Evolutionary conservation across 768 basidiomycete species (phyloP).

Genomic region (Pleurotus giganteus): DNA sequence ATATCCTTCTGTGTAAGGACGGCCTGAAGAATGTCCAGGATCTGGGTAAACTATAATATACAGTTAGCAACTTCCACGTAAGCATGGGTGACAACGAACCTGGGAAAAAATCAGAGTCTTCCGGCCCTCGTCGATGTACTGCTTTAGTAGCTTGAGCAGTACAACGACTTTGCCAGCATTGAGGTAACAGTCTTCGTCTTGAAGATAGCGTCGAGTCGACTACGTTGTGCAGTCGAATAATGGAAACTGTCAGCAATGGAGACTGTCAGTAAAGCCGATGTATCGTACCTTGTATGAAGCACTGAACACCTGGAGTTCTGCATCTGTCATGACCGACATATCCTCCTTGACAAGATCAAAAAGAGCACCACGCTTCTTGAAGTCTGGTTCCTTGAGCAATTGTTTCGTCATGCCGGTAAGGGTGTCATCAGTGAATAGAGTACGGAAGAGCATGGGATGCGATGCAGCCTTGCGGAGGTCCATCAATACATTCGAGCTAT

Average conservation of each 20-base stretch:
- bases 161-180: slow-evolving; percentile 86
- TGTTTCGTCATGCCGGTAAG: slow-evolving; percentile 76
- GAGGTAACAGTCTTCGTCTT: slow-evolving; percentile 72
- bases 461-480: slow-evolving; percentile 94
- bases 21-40: slow-evolving; percentile 88
- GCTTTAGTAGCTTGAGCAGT: slow-evolving; percentile 66
- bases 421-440: slow-evolving; percentile 73
- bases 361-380: slow-evolving; percentile 76
- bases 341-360: slow-evolving; percentile 93
- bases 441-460: slow-evolving; percentile 96
- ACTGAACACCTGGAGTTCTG: slow-evolving; percentile 88
- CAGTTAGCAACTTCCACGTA: background rate
- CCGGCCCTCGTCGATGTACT: slow-evolving; percentile 65
- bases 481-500: slow-evolving; percentile 94
- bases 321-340: slow-evolving; percentile 98
- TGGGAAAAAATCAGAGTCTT: slow-evolving; percentile 95
- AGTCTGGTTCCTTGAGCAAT: slow-evolving; percentile 89
- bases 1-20: slow-evolving; percentile 71
- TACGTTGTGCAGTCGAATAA: slow-evolving; percentile 20
- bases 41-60: slow-evolving; percentile 79
- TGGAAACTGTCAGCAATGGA: slow-evolving; percentile 1
- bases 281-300: slow-evolving; percentile 75
- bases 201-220: slow-evolving; percentile 74
- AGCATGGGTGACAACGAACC: slow-evolving; percentile 40
- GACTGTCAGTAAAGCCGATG: too few species aligned